Conservation (phyloP, 1,139 yeast genomes). For the Blastobotrys raffinosifermentans region DNA sequence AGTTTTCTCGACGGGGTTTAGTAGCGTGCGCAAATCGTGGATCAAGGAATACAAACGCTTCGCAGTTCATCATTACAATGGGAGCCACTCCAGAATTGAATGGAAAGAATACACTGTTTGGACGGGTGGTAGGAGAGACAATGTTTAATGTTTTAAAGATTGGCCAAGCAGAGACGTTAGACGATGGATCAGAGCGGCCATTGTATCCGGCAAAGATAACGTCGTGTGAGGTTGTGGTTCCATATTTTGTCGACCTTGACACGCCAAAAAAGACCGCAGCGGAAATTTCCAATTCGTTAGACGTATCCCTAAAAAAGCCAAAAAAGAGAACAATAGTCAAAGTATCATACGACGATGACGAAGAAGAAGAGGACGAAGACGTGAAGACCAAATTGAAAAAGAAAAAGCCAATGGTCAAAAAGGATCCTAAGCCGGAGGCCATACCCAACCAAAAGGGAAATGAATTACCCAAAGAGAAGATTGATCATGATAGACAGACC, state of each 20-base stretch:
- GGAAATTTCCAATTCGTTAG: not conserved
- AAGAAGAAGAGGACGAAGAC: constrained; percentile 27
- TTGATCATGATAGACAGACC: constrained; percentile 12
- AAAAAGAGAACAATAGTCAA: constrained; percentile 25
- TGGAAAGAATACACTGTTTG: constrained; percentile 50
- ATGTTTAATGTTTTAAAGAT: constrained; percentile 51
- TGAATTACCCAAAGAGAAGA: constrained; percentile 13
- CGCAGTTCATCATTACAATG: constrained; percentile 52
- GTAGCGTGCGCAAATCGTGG: constrained; percentile 46
- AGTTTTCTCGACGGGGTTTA: constrained; percentile 49
- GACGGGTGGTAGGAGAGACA: constrained; percentile 56
- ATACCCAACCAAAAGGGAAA: constrained; percentile 22
- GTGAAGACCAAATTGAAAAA: constrained; percentile 2
- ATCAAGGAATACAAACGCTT: constrained; percentile 34
- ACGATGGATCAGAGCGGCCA: constrained; percentile 38
- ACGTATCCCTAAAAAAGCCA: constrained; percentile 6
- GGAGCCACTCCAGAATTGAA: constrained; percentile 40
- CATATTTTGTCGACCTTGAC: constrained; percentile 47
- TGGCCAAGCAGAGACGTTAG: constrained; percentile 44
- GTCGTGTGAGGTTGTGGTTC: constrained; percentile 39
- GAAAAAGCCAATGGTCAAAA: constrained; percentile 30
- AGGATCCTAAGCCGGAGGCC: constrained; percentile 48
- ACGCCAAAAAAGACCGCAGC: constrained; percentile 14
- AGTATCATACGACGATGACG: constrained; percentile 27
- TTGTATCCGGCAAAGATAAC: constrained; percentile 47